Evolutionary conservation across 805 yeast species (phyloP), one percentile per base, ranked within the genome.

Genomic region (Saturnispora silvae): DNA sequence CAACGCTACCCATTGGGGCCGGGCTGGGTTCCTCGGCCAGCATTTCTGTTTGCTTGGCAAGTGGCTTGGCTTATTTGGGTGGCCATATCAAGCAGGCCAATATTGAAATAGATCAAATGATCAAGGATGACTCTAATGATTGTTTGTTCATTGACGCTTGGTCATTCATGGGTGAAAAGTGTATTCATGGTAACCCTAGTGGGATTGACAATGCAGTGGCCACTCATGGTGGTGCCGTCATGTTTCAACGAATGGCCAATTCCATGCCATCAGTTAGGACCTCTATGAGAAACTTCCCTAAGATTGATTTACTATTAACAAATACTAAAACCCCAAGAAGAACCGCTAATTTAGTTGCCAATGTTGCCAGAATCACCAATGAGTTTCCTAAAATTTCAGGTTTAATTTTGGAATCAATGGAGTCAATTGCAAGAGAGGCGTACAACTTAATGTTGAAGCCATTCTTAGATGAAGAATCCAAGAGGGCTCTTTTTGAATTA

Each of bases 151-250:
- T 92, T 42, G 89, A 89, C 46, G 60, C 66, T 5, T 87, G 95
- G 95, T 77, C 97, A 1, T 81, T 81, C 45, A 67, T 89, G 64
- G 97, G 96, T 27, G 98, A 92, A 57, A 81, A 80, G 54, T 85
- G 96, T 54, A 82, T 87, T 47, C 97, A 89, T 54, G 97, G 97
- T 2, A 86, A 82, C 49, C 98, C 98, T 7, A 79, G 94, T 15
- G 98, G 98, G 10, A 85, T 92, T 37, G 98, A 92, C 56, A 92
- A 92, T 53, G 86, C 96, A 0, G 96, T 89, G 34, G 94, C 97
- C 2, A 81, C 96, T 0, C 78, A 77, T 47, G 98, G 98, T 17
- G 96, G 96, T 33, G 97, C 97, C 0, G 95, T 92, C 1, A 66
- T 79, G 74, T 89, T 77, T 60, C 89, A 81, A 59, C 72, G 94